Conservation (phyloP, 2,329 filamentous ascomycete genomes). For the Cryphonectria japonica region DNA sequence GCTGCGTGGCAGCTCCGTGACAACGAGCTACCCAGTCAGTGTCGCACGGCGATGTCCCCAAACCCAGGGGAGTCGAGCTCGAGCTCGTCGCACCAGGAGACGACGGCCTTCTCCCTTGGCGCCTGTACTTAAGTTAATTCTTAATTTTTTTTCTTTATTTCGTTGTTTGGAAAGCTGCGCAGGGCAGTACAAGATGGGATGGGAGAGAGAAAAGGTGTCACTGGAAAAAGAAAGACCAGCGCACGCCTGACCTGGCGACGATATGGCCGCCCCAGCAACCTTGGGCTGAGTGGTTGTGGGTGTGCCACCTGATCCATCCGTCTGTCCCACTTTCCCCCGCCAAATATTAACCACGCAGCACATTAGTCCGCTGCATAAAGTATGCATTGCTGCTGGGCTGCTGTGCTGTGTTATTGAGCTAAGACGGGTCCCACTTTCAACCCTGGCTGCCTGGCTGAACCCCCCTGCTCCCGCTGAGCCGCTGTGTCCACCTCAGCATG, state of each 20-base stretch:
- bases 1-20: not conserved
- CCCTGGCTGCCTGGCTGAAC: not conserved
- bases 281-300: not conserved
- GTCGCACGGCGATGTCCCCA: not conserved
- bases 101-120: not conserved
- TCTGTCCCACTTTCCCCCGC: not conserved
- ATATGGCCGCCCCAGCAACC: not conserved
- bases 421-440: not conserved
- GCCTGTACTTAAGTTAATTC: not conserved
- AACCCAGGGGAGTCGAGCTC: not conserved
- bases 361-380: not conserved
- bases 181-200: not conserved
- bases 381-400: not conserved
- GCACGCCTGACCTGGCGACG: not conserved
- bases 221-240: not conserved
- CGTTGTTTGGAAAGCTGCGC: not conserved
- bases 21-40: not conserved
- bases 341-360: not conserved
- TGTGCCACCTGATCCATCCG: constrained; percentile 6
- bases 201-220: not conserved
- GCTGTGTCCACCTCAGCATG: not conserved
- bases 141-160: not conserved
- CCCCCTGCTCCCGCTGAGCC: not conserved
- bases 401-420: not conserved
- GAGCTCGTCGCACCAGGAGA: not conserved